Percentiles rank a stretch among this genome's conserved stretches.
Evolutionary conservation across 768 basidiomycete species (phyloP).

Genomic region (Boletus tomentosulus): DNA sequence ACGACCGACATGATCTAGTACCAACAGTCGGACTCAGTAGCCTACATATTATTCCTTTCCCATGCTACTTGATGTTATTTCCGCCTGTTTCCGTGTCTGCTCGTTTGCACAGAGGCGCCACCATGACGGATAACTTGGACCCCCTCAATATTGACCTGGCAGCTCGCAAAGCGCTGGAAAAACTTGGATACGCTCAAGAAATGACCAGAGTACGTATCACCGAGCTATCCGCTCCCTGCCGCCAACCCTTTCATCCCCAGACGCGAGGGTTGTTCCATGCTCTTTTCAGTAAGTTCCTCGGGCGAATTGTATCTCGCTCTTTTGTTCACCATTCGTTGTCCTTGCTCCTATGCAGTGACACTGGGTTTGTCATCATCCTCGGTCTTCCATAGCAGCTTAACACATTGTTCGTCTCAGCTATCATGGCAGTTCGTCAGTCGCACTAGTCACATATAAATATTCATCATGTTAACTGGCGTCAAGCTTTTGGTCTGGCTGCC

Average conservation of each 20-base stretch:
- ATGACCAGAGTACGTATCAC: slow-evolving; percentile 41
- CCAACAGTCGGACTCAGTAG: too few species aligned
- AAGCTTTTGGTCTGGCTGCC: slow-evolving; percentile 54
- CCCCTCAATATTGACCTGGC: slow-evolving; percentile 18
- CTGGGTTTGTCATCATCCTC: slow-evolving; percentile 34
- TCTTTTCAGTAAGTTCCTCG: slow-evolving; percentile 44
- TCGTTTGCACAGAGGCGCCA: not conserved
- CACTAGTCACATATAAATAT: not conserved
- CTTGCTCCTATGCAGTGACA: slow-evolving; percentile 35
- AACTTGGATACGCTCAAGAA: slow-evolving; percentile 54
- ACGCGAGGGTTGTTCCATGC: slow-evolving; percentile 49
- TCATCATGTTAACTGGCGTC: slow-evolving; percentile 1
- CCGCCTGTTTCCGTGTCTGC: not conserved
- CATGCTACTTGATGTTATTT: not conserved
- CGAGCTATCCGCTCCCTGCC: not conserved
- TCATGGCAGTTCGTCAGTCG: slow-evolving; percentile 60
- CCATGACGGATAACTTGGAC: slow-evolving; percentile 12
- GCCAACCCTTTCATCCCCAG: slow-evolving; percentile 23
- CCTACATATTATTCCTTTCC: not conserved
- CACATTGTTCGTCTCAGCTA: slow-evolving; percentile 34
- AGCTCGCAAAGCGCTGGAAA: slow-evolving; percentile 39
- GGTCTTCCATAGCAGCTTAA: slow-evolving; percentile 1
- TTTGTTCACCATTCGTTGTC: not conserved
- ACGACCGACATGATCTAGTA: too few species aligned
- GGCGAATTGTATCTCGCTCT: not conserved